Base-by-base conservation (phyloP, 2,329 filamentous ascomycete species). In the Phaeosphaeria sp. region DNA sequence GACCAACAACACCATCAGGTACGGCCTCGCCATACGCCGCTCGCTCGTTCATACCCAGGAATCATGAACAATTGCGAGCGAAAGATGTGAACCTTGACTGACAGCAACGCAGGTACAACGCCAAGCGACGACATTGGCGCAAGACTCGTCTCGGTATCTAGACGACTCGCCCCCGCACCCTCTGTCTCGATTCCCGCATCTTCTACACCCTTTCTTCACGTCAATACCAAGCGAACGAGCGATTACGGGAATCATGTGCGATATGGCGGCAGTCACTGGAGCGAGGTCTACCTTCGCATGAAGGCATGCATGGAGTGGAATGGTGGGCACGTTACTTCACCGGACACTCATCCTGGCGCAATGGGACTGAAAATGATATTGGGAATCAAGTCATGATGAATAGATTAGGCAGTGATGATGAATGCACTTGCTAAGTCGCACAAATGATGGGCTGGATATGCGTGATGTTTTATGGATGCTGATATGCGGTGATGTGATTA, bases 121-220 rank as follows among this genome's bases (percentile, higher is more conserved):
- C 95, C 79, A 99, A 99, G 92, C 88, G 95, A 84, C 91, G 95
- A 85, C 95, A 99, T 83, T 99, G 95, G 95, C 92, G 95, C 87
- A 99, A 99, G 94, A 98, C 95, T 81, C 91, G 93, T 81, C 92
- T 99, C 85, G 93, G 93, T 81, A 96, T 99, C 87, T 99, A 95
- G 87, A 88, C 83, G 81, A 82, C 80, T 85, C 82, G 77, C 80
- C 77, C 74, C 75, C 68, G 67, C 74, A 64, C 63, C 56, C 65
- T 64, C 67, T 62, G 66, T 67, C 68, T 72, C 69, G 69, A 68
- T 70, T 71, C 66, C 67, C 72, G 65, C 68, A 65, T 62, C 62
- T 59, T 63, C 59, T 59, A 53, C 58, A 55, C 27, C 53, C 46
- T 50, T 64, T 65, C 61, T 64, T 65, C 56, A 67, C 60, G 61